Percentiles rank a stretch among this genome's conserved stretches.
Evolutionary conservation across 257 asterid species (phyloP).

Genomic region (Fraxinus cuspidata): DNA sequence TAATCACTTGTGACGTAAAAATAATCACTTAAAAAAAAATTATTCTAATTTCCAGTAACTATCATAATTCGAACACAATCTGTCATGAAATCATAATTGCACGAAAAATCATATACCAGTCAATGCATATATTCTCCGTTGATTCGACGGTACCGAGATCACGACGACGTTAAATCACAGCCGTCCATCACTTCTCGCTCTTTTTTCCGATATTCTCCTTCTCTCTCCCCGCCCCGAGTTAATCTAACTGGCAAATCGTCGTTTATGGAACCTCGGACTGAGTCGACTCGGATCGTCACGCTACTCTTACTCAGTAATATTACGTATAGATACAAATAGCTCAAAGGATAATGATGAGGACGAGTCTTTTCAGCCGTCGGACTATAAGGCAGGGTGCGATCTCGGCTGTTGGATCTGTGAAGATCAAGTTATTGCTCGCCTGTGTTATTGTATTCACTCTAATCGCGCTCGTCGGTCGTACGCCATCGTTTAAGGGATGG

Average conservation of each 20-base stretch:
- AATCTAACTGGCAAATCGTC: background rate
- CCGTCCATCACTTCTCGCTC: background rate
- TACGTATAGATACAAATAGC: background rate
- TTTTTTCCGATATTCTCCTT: background rate
- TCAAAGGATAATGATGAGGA: slow-evolving; percentile 37
- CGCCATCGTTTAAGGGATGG: slow-evolving; percentile 63
- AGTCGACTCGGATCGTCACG: slow-evolving; percentile 32
- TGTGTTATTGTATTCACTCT: slow-evolving; percentile 50
- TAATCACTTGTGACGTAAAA: too few species aligned
- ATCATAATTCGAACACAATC: too few species aligned
- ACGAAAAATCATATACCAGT: too few species aligned
- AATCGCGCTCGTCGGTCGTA: slow-evolving; percentile 47
- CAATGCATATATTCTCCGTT: background rate
- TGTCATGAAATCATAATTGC: too few species aligned
- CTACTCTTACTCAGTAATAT: slow-evolving; percentile 17
- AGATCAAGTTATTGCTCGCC: slow-evolving; percentile 58
- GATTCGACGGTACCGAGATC: background rate
- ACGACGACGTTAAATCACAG: background rate
- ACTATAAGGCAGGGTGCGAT: slow-evolving; percentile 67
- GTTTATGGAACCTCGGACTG: slow-evolving; percentile 17
- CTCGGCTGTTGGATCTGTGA: slow-evolving; percentile 61
- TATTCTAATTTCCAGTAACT: too few species aligned
- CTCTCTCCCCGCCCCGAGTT: background rate
- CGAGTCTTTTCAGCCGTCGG: slow-evolving; percentile 72
- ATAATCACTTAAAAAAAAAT: too few species aligned